These are phyloP conservation scores for Albugo candida DNA, from an alignment of 352 stramenopile species.

Conservation along the genomic window DNA sequence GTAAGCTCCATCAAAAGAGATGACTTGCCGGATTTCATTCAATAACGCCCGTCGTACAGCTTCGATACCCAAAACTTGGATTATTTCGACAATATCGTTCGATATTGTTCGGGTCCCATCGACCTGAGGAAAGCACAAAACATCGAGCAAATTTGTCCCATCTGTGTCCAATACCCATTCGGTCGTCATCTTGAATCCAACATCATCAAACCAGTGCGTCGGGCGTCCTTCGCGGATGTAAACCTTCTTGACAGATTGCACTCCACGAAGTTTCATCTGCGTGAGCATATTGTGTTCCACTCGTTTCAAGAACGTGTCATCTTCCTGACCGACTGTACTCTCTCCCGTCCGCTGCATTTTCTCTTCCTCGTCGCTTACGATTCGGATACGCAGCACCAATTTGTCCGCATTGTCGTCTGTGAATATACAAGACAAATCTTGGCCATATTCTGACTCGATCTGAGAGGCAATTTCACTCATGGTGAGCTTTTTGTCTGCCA, in stretches of 20 bases:
- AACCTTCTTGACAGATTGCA: conserved; percentile 97
- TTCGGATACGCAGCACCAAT: conserved; percentile 92
- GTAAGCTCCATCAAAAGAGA: conserved; percentile 98
- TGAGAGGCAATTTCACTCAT: conserved; percentile 93
- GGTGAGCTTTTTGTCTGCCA: conserved; percentile 94
- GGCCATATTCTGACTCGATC: conserved; percentile 90
- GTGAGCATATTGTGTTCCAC: conserved; percentile 96
- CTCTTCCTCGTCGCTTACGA: conserved; percentile 88
- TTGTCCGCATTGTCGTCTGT: conserved; percentile 97
- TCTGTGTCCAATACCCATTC: conserved; percentile 99
- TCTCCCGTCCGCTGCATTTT: conserved; percentile 66
- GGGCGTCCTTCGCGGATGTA: conserved; percentile 92
- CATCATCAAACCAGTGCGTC: conserved; percentile 88
- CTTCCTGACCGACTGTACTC: conserved; percentile 76
- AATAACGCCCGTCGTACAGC: conserved; percentile 75
- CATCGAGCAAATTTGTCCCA: conserved; percentile 95
- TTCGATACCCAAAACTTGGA: conserved; percentile 88
- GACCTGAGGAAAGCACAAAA: conserved; percentile 93
- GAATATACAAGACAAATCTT: conserved; percentile 92
- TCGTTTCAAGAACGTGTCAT: conserved; percentile 94
- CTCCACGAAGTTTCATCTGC: conserved; percentile 92
- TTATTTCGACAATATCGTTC: conserved; percentile 99
- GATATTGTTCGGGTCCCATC: conserved; percentile 93
- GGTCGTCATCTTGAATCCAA: conserved; percentile 87
- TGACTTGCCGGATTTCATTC: conserved; percentile 95